phyloP scores from a whole-genome alignment of 108 stramenopile species.

The Cyclotella baltica region DNA sequence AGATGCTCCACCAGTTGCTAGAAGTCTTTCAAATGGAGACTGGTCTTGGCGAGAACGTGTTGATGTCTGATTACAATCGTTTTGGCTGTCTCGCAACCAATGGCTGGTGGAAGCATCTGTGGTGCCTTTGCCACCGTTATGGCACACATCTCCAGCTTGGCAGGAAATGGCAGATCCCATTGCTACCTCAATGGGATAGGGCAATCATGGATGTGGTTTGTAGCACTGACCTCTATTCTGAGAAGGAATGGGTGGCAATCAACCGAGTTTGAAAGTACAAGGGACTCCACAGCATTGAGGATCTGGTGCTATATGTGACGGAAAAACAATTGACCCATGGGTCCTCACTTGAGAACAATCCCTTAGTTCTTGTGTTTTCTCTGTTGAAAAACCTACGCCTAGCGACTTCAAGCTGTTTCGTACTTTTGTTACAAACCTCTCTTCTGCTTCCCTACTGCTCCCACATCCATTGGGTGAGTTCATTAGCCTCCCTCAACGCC shows the following conservation, averaged over 20 bases:
- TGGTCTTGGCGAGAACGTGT: not conserved
- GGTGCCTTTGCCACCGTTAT: conserved; percentile 1
- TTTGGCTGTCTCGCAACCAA: not conserved
- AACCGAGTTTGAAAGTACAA: not conserved
- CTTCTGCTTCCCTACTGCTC: not conserved
- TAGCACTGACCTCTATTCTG: not conserved
- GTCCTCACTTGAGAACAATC: not conserved
- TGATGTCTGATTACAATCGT: not conserved
- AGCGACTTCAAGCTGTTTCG: not conserved
- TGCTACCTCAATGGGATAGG: not conserved
- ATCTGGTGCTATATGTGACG: conserved; percentile 5
- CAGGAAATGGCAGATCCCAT: not conserved
- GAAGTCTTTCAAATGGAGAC: conserved; percentile 9
- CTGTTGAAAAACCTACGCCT: not conserved
- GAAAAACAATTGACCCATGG: not conserved
- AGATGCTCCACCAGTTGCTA: conserved; percentile 3
- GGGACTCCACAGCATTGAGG: not conserved
- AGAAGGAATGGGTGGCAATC: not conserved
- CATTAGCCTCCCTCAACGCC: not conserved
- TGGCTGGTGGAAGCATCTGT: conserved; percentile 3
- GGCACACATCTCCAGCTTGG: not conserved
- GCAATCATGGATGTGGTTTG: conserved; percentile 12
- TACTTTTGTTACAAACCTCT: not conserved
- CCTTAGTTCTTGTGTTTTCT: not conserved
- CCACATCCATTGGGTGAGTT: not conserved